Conservation (phyloP, 1,284 basidiomycete genomes). For the Trametes sp. region DNA sequence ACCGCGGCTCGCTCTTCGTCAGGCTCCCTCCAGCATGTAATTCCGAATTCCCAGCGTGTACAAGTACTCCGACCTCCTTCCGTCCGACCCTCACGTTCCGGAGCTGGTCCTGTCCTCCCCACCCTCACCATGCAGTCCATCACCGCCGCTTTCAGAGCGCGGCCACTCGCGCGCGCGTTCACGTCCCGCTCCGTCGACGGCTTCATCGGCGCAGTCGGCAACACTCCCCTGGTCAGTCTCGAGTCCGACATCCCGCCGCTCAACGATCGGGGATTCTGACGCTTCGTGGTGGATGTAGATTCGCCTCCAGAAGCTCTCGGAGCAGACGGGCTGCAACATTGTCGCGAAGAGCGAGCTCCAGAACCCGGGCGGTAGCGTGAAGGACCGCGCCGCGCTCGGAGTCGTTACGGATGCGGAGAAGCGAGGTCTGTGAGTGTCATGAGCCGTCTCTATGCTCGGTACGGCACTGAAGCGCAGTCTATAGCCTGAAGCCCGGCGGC, state of each 20-base stretch:
- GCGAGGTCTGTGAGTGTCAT: conserved; percentile 69
- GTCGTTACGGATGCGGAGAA: conserved; percentile 91
- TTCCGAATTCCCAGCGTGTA: not conserved
- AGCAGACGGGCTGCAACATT: conserved; percentile 89
- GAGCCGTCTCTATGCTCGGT: not conserved
- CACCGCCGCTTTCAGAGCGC: conserved; percentile 30
- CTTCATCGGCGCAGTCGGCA: conserved; percentile 91
- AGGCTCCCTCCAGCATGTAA: conserved; percentile 11
- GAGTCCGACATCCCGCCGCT: not conserved
- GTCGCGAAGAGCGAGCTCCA: conserved; percentile 98
- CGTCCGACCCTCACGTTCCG: not conserved
- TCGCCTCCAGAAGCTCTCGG: conserved; percentile 84
- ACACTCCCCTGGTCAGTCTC: conserved; percentile 86
- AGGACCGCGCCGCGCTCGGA: conserved; percentile 95
- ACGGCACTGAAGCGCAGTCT: conserved; percentile 1
- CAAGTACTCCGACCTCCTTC: conserved; percentile 7
- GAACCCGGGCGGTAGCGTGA: conserved; percentile 99
- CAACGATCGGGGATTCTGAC: conserved; percentile 2
- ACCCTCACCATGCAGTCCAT: conserved; percentile 32
- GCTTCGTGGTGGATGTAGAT: conserved; percentile 62
- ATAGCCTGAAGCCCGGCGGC: conserved; percentile 88
- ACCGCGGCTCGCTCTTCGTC: conserved; percentile 10
- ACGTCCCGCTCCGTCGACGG: conserved; percentile 72
- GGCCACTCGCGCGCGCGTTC: conserved; percentile 51
- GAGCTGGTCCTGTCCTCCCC: not conserved